Evolutionary conservation across 768 basidiomycete genomes (phyloP).

Genomic region (Russula sp.): DNA sequence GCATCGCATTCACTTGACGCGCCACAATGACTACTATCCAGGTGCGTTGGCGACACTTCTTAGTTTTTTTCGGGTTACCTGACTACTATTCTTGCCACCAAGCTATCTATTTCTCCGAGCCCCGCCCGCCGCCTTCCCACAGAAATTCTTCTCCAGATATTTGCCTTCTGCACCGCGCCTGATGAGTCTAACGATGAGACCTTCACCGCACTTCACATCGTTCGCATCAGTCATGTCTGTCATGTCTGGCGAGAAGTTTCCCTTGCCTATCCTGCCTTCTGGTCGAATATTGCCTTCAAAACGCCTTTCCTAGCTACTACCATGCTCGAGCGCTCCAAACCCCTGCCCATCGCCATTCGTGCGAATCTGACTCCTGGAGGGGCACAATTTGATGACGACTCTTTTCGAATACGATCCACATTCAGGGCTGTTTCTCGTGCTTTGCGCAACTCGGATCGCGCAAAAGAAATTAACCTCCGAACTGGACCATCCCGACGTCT

Average conservation of each 20-base stretch:
- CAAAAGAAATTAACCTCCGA: slow-evolving; percentile 18
- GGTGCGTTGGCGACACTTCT: background rate
- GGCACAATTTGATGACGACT: slow-evolving; percentile 2
- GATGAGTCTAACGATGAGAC: slow-evolving; percentile 13
- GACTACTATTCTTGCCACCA: background rate
- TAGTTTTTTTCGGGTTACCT: background rate
- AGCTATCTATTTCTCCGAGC: background rate
- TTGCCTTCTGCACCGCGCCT: slow-evolving; percentile 14
- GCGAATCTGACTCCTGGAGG: slow-evolving; percentile 14
- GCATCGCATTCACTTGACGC: background rate
- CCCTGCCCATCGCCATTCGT: slow-evolving; percentile 12
- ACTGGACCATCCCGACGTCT: slow-evolving; percentile 13
- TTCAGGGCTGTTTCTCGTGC: slow-evolving; percentile 21
- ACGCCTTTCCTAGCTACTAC: slow-evolving; percentile 18
- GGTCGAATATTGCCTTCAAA: slow-evolving; percentile 20
- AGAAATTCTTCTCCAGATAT: slow-evolving; percentile 22
- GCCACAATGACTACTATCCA: slow-evolving; percentile 8
- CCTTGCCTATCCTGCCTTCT: slow-evolving; percentile 17
- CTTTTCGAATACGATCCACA: slow-evolving; percentile 6
- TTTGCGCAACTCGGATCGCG: slow-evolving; percentile 18
- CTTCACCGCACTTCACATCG: slow-evolving; percentile 11
- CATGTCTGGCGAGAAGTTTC: slow-evolving; percentile 19
- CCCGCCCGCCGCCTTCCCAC: slow-evolving; percentile 12
- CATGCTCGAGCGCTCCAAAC: slow-evolving; percentile 22
- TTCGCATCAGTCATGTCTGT: slow-evolving; percentile 20